These are phyloP conservation scores for Aphanomyces cochlioides DNA, from an alignment of 352 stramenopile genomes.

Conservation along the genomic window DNA sequence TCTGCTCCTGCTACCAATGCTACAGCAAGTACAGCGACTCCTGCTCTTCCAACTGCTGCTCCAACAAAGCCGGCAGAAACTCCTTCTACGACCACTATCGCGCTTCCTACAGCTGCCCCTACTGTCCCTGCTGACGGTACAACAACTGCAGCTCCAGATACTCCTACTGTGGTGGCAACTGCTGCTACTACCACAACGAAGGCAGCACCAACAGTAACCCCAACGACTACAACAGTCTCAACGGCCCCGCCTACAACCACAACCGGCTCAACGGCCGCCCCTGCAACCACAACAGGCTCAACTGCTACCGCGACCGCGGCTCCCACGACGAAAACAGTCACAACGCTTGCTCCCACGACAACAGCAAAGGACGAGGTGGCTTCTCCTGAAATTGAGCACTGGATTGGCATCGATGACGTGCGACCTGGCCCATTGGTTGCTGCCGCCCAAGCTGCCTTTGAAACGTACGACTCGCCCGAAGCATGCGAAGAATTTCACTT, in stretches of 20 bases:
- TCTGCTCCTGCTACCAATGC: not conserved
- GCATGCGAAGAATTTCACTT: conserved; percentile 1
- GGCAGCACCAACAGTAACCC: not conserved
- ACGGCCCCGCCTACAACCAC: too few species aligned
- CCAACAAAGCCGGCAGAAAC: not conserved
- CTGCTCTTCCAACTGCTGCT: not conserved
- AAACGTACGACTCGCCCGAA: not conserved
- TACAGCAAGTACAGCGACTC: not conserved
- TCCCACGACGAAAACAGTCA: not conserved
- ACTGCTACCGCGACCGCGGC: not conserved
- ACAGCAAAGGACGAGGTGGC: not conserved
- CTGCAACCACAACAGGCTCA: not conserved
- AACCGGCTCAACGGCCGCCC: not conserved
- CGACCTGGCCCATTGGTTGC: not conserved
- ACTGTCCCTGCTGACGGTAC: not conserved
- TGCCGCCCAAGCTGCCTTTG: conserved; percentile 6
- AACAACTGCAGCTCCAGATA: not conserved
- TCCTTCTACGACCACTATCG: not conserved
- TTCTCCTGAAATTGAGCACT: not conserved
- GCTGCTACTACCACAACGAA: not conserved
- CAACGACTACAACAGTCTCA: not conserved
- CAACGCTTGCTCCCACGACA: not conserved
- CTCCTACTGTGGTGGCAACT: not conserved
- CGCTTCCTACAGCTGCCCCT: not conserved
- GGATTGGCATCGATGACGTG: conserved; percentile 18